Percentiles rank a stretch among this genome's conserved stretches.
These are phyloP conservation scores for Fusarium fracticaudum DNA, from an alignment of 2,329 filamentous ascomycete species.

Conservation along the genomic window DNA sequence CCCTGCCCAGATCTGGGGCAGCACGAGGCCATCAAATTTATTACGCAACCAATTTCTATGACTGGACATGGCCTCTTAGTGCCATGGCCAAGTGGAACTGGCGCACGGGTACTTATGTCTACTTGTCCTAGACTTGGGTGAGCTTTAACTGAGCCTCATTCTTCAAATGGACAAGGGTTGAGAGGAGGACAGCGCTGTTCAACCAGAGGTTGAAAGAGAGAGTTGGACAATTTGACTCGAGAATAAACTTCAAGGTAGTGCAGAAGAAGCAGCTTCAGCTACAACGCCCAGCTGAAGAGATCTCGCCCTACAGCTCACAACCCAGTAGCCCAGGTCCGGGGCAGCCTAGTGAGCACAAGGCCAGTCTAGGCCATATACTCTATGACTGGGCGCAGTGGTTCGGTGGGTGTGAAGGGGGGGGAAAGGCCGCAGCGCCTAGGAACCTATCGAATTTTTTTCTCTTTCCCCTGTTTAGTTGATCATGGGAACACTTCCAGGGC, in stretches of 20 bases:
- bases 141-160: constrained; percentile 27
- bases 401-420: constrained; percentile 1
- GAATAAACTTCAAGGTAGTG: not conserved
- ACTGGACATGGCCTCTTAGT: constrained; percentile 21
- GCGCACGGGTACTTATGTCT: constrained; percentile 27
- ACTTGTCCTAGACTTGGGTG: constrained; percentile 23
- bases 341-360: constrained; percentile 15
- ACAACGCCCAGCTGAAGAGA: not conserved
- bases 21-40: constrained; percentile 32
- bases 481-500: constrained; percentile 31
- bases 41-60: constrained; percentile 31
- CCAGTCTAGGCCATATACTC: constrained; percentile 12
- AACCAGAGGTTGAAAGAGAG: not conserved
- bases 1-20: constrained; percentile 36
- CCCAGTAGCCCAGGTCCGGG: constrained; percentile 9
- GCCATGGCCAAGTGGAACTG: constrained; percentile 22
- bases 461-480: constrained; percentile 29
- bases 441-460: constrained; percentile 20
- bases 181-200: not conserved
- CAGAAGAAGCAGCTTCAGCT: not conserved
- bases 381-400: constrained; percentile 8
- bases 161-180: not conserved
- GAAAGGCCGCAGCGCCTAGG: constrained; percentile 13
- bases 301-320: not conserved
- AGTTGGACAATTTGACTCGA: not conserved